phyloP scores from a whole-genome alignment of 441 rosid genomes.

The Aleurites moluccanus region DNA sequence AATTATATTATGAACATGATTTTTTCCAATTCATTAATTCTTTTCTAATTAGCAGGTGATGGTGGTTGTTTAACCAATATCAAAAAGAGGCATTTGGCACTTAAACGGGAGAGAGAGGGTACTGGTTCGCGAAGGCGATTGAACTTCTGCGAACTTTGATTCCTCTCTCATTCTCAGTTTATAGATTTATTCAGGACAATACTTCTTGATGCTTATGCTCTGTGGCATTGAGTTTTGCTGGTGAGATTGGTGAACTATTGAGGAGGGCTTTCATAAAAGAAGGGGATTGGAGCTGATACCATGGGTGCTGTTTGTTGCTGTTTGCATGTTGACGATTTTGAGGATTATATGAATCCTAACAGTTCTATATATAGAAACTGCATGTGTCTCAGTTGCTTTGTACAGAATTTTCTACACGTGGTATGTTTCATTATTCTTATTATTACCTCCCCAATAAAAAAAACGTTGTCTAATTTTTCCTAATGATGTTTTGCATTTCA shows the following conservation, averaged over 20 bases:
- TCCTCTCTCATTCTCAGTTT: constrained; percentile 53
- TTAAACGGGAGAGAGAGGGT: constrained; percentile 49
- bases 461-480: too few species aligned
- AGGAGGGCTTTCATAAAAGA: constrained; percentile 25
- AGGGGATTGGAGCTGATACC: constrained; percentile 31
- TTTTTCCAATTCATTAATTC: constrained; percentile 3
- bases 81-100: constrained; percentile 24
- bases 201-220: constrained; percentile 21
- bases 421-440: constrained; percentile 40
- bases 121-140: constrained; percentile 46
- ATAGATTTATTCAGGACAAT: constrained; percentile 12
- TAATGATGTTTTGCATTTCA: not conserved
- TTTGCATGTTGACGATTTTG: constrained; percentile 69
- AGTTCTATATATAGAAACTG: constrained; percentile 70
- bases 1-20: not conserved
- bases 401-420: constrained; percentile 61
- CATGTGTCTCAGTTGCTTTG: constrained; percentile 67
- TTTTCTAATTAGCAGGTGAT: constrained; percentile 42
- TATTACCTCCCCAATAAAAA: not conserved
- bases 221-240: constrained; percentile 17
- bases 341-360: constrained; percentile 71
- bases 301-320: constrained; percentile 97
- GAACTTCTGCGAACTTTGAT: constrained; percentile 63
- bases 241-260: constrained; percentile 27
- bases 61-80: constrained; percentile 20